phyloP scores from a whole-genome alignment of 768 basidiomycete genomes.

The Royoungia palumana region DNA sequence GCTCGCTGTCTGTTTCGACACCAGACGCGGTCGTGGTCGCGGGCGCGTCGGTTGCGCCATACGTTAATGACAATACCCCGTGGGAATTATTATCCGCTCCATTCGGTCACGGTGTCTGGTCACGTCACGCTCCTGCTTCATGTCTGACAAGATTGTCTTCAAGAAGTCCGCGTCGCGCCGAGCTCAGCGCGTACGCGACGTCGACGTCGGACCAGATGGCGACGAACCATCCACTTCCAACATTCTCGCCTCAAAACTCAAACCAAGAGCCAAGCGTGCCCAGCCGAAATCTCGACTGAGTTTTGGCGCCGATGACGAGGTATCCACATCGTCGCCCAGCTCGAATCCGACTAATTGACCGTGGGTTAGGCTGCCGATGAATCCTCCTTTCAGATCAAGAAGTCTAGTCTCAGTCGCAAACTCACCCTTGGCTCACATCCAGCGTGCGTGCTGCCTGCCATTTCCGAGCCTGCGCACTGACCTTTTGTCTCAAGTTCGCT shows the following conservation, averaged over 20 bases:
- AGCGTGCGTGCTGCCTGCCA: slow-evolving; percentile 35
- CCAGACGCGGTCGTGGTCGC: slow-evolving; percentile 52
- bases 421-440: slow-evolving; percentile 54
- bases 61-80: slow-evolving; percentile 16
- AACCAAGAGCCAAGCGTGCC: slow-evolving; percentile 64
- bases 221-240: slow-evolving; percentile 41
- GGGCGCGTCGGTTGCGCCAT: slow-evolving; percentile 41
- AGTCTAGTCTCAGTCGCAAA: slow-evolving; percentile 71
- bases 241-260: slow-evolving; percentile 61
- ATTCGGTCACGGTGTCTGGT: slow-evolving; percentile 19
- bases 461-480: slow-evolving; percentile 3
- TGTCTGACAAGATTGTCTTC: slow-evolving; percentile 36
- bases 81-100: slow-evolving; percentile 24
- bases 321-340: slow-evolving; percentile 30
- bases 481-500: slow-evolving; percentile 31
- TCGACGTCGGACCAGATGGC: slow-evolving; percentile 33
- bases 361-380: slow-evolving; percentile 49
- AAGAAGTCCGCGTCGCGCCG: slow-evolving; percentile 41
- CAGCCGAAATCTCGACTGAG: slow-evolving; percentile 69
- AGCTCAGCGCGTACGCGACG: slow-evolving; percentile 39
- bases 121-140: slow-evolving; percentile 22
- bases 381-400: slow-evolving; percentile 76
- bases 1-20: slow-evolving; percentile 18
- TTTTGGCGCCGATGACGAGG: slow-evolving; percentile 73
- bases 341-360: slow-evolving; percentile 26